Percentiles rank a stretch among this genome's conserved stretches.
phyloP scores from a whole-genome alignment of 2,329 filamentous ascomycete species.

The Calycina marina region DNA sequence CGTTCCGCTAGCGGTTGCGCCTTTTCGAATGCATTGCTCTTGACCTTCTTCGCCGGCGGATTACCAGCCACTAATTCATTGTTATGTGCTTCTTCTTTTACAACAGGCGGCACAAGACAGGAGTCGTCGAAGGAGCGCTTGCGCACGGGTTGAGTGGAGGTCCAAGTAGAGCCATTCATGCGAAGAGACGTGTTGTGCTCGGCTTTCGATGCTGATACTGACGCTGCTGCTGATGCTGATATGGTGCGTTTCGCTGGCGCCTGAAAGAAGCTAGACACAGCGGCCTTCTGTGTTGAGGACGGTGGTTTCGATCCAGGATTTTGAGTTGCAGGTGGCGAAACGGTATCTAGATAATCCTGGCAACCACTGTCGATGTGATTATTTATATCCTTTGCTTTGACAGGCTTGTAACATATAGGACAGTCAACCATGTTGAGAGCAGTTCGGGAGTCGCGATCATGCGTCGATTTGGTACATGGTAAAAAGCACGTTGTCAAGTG shows the following conservation, averaged over 20 bases:
- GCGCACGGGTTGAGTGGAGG: constrained; percentile 12
- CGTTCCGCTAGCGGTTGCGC: constrained; percentile 81
- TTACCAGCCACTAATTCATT: constrained; percentile 4
- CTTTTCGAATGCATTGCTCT: constrained; percentile 47
- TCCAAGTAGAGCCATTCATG: constrained; percentile 13
- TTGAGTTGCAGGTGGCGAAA: constrained; percentile 26
- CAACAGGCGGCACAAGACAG: not conserved
- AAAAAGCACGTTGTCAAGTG: not conserved
- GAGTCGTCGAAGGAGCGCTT: constrained; percentile 22
- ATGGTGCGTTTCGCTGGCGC: constrained; percentile 43
- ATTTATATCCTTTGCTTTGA: constrained; percentile 68
- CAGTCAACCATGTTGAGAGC: constrained; percentile 52
- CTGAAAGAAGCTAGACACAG: constrained; percentile 45
- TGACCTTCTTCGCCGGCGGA: constrained; percentile 44
- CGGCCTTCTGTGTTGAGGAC: constrained; percentile 23
- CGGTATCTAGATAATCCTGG: constrained; percentile 43
- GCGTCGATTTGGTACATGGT: not conserved
- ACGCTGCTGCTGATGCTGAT: too few species aligned
- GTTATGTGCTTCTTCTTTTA: constrained; percentile 7
- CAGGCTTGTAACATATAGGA: constrained; percentile 64
- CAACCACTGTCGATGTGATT: constrained; percentile 80
- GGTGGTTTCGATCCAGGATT: constrained; percentile 26
- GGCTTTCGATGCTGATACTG: constrained; percentile 16
- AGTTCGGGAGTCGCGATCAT: too few species aligned
- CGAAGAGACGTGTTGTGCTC: constrained; percentile 23